Conservation (phyloP, 1,139 yeast species). For the Yamadazyma trypodendri region DNA sequence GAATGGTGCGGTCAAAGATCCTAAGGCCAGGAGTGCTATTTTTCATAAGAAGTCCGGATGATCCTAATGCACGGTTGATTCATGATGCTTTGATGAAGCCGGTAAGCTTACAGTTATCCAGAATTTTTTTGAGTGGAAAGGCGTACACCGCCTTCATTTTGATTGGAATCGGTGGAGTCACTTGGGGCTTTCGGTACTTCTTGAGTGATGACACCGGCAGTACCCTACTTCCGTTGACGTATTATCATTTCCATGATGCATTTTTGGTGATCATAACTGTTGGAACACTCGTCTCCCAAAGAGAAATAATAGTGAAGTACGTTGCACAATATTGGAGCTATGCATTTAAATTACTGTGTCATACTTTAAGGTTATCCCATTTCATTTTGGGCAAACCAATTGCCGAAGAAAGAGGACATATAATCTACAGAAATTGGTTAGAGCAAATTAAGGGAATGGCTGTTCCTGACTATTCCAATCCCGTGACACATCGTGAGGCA, state of each 20-base stretch:
- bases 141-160: slow-evolving; percentile 75
- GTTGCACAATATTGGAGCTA: slow-evolving; percentile 58
- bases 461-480: slow-evolving; percentile 58
- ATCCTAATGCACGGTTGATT: slow-evolving; percentile 84
- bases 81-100: slow-evolving; percentile 86
- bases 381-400: slow-evolving; percentile 69
- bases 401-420: slow-evolving; percentile 73
- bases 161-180: slow-evolving; percentile 70
- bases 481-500: slow-evolving; percentile 54
- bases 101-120: slow-evolving; percentile 64
- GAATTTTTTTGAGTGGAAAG: slow-evolving; percentile 72
- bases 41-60: slow-evolving; percentile 92
- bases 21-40: slow-evolving; percentile 87
- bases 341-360: slow-evolving; percentile 58
- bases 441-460: slow-evolving; percentile 36
- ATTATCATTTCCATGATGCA: slow-evolving; percentile 7
- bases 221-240: slow-evolving; percentile 27
- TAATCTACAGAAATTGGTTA: slow-evolving; percentile 54
- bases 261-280: slow-evolving; percentile 8
- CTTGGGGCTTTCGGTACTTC: slow-evolving; percentile 47
- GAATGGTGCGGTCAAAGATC: slow-evolving; percentile 71
- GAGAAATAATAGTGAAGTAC: slow-evolving; percentile 28
- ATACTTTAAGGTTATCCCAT: slow-evolving; percentile 68
- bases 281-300: slow-evolving; percentile 12
- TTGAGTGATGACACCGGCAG: slow-evolving; percentile 6